Percentiles rank a stretch among this genome's conserved stretches.
Conservation (phyloP, 75 land plant genomes). For the Isoetes taiwanensis region DNA sequence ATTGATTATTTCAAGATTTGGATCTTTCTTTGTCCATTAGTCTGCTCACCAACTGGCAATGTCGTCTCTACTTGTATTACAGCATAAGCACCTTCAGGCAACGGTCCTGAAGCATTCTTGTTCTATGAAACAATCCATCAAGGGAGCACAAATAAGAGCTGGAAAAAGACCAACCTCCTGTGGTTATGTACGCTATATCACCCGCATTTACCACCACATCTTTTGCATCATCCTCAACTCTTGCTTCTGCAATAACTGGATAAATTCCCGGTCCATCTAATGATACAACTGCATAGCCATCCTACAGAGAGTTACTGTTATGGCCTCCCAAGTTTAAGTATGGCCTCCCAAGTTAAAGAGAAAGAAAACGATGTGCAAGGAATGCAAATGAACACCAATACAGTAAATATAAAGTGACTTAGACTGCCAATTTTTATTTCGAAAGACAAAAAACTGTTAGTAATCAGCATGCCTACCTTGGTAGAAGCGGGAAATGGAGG, state of each 20-base stretch:
- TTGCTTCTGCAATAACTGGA: constrained; percentile 70
- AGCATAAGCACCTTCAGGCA: constrained; percentile 93
- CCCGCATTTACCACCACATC: constrained; percentile 53
- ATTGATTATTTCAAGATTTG: constrained; percentile 31
- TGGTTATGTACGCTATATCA: constrained; percentile 86
- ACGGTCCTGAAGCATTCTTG: constrained; percentile 78
- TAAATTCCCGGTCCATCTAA: constrained; percentile 94
- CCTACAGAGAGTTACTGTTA: too few relatives aligned
- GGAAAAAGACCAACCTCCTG: constrained; percentile 50
- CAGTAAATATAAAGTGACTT: too few relatives aligned
- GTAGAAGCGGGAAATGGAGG: constrained; percentile 89
- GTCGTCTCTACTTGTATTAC: constrained; percentile 92
- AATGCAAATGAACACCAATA: too few relatives aligned
- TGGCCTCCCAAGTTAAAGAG: too few relatives aligned
- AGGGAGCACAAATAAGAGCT: too few relatives aligned
- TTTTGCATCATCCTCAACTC: constrained; percentile 84
- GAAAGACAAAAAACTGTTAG: too few relatives aligned
- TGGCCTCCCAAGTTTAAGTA: too few relatives aligned
- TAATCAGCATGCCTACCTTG: constrained; percentile 43
- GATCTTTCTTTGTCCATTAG: constrained; percentile 35
- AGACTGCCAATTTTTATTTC: too few relatives aligned
- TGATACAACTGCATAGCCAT: constrained; percentile 95
- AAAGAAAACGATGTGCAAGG: too few relatives aligned
- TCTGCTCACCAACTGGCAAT: constrained; percentile 19
- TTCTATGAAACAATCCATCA: too few relatives aligned